Conservation (phyloP, 1,284 basidiomycete genomes). For the Tilletia caries region DNA sequence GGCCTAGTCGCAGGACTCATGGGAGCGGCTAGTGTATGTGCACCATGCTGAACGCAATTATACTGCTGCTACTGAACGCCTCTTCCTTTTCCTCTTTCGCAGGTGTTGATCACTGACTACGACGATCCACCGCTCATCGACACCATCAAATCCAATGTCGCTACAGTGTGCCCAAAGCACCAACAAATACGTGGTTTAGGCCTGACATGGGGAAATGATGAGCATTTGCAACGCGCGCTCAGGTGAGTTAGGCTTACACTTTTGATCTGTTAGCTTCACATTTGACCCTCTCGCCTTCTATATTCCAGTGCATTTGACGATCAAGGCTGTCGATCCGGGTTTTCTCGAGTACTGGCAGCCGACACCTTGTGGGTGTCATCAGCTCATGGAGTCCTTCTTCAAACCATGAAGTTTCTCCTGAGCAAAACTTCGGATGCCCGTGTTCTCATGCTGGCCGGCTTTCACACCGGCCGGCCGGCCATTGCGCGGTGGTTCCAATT, state of each 20-base stretch:
- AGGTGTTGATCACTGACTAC: constrained; percentile 34
- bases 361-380: constrained; percentile 51
- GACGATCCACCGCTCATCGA: constrained; percentile 29
- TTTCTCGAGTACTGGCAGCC: constrained; percentile 39
- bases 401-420: constrained; percentile 37
- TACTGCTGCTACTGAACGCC: neutral
- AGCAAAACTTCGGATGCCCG: constrained; percentile 23
- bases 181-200: constrained; percentile 20
- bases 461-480: constrained; percentile 46
- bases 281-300: no score
- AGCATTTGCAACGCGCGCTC: constrained; percentile 12
- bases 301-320: no score
- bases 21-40: constrained; percentile 19
- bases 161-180: constrained; percentile 12
- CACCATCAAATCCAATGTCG: constrained; percentile 13
- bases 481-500: constrained; percentile 36
- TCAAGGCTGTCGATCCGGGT: constrained; percentile 15
- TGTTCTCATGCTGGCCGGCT: constrained; percentile 40
- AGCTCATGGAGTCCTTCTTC: constrained; percentile 36
- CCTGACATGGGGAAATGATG: constrained; percentile 26
- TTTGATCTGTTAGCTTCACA: no score
- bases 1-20: constrained; percentile 31
- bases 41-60: neutral
- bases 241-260: no score
- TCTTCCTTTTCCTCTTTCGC: neutral